Evolutionary conservation across 2,329 filamentous ascomycete genomes (phyloP).

Genomic region (Coccinonectria pachysandricola): DNA sequence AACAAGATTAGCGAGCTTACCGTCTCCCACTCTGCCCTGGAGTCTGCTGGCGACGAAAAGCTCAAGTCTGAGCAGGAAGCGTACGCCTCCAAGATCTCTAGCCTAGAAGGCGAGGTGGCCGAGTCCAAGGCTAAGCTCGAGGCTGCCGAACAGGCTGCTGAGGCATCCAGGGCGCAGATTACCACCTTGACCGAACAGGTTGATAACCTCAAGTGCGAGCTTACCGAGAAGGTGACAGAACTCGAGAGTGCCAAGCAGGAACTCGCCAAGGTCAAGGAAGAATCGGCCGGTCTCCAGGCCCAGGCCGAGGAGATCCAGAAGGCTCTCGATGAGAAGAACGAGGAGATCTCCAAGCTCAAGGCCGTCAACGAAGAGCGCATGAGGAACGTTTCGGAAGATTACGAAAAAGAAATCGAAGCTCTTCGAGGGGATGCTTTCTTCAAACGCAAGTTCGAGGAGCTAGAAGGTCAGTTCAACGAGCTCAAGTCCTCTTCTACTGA

Average conservation of each 20-base stretch:
- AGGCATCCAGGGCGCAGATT: constrained; percentile 32
- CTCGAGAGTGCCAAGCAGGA: constrained; percentile 34
- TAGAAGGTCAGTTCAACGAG: constrained; percentile 47
- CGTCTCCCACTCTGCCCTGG: constrained; percentile 34
- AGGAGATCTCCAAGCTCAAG: constrained; percentile 40
- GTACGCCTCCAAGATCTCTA: constrained; percentile 34
- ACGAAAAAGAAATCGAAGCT: constrained; percentile 55
- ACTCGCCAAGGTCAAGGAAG: constrained; percentile 32
- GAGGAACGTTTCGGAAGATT: constrained; percentile 48
- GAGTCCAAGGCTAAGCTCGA: constrained; percentile 40
- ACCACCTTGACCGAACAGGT: constrained; percentile 32
- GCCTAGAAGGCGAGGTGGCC: constrained; percentile 41
- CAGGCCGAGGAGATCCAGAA: constrained; percentile 38
- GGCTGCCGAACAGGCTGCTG: constrained; percentile 35
- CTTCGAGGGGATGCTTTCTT: constrained; percentile 53
- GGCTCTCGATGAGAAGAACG: constrained; percentile 37
- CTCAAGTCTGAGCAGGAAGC: constrained; percentile 35
- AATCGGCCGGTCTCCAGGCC: constrained; percentile 37
- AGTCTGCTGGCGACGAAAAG: constrained; percentile 34
- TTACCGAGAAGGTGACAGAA: constrained; percentile 35
- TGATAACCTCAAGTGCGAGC: constrained; percentile 27
- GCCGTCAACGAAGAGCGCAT: constrained; percentile 48
- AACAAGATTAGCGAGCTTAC: constrained; percentile 44
- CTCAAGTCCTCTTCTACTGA: constrained; percentile 29
- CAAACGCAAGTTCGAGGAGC: constrained; percentile 52